A percentile compares a stretch with the other conserved stretches of the same genome.
Evolutionary conservation across 176 grass and related monocot species (phyloP).

Genomic region (Metroxylon sagu): DNA sequence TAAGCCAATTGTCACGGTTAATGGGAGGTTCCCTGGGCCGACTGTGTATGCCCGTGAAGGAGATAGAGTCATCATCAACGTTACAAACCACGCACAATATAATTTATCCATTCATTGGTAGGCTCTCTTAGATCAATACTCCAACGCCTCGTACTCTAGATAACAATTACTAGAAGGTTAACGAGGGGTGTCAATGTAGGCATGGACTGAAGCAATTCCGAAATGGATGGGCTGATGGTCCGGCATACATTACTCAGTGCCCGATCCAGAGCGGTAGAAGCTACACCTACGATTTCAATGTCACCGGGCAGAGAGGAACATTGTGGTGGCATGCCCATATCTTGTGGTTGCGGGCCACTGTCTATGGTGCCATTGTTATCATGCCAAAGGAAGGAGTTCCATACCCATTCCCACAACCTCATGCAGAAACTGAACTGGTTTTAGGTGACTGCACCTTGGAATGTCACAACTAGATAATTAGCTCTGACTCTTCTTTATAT

Average conservation of each 20-base stretch:
- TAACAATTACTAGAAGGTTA: no score
- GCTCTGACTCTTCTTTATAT: not conserved
- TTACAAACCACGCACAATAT: conserved; percentile 1
- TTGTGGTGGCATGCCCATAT: conserved; percentile 14
- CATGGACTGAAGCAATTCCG: conserved; percentile 2
- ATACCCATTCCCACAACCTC: conserved; percentile 25
- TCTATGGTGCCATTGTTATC: conserved; percentile 26
- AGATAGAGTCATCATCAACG: conserved; percentile 8
- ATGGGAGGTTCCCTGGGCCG: conserved; percentile 1
- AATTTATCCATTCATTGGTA: conserved; percentile 10
- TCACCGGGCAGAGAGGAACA: not conserved
- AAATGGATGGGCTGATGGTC: conserved; percentile 7
- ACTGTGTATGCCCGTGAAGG: conserved; percentile 1
- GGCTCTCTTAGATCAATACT: no score
- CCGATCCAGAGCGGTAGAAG: not conserved
- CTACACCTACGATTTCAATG: conserved; percentile 1
- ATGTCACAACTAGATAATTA: no score
- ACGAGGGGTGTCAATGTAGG: not conserved
- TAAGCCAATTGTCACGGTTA: not conserved
- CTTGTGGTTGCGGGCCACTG: not conserved
- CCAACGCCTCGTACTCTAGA: no score
- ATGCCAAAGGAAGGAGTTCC: conserved; percentile 16
- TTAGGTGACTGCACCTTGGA: not conserved
- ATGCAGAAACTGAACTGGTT: not conserved
- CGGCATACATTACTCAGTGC: not conserved